Percentiles rank a stretch among this genome's conserved stretches.
These are phyloP conservation scores for Amphicarpaea edgeworthii DNA, from an alignment of 306 rosid genomes.

Conservation along the genomic window DNA sequence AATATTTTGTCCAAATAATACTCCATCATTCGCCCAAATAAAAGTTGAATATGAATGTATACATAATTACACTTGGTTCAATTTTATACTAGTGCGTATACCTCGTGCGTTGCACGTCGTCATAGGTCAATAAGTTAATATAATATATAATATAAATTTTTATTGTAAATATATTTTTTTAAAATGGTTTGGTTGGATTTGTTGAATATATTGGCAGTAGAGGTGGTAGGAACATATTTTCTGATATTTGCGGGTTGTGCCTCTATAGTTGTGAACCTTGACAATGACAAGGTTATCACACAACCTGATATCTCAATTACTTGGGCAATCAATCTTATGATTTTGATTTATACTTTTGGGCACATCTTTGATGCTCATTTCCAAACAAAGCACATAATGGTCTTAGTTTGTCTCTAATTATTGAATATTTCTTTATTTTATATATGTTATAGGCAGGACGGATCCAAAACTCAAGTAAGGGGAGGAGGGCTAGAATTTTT, in stretches of 20 bases:
- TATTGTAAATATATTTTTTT: too few relatives aligned
- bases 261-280: constrained; percentile 69
- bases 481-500: too few relatives aligned
- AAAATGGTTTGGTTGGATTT: neutral
- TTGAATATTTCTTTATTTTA: neutral
- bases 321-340: constrained; percentile 83
- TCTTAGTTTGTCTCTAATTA: neutral
- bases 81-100: too few relatives aligned
- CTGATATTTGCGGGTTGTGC: constrained; percentile 83
- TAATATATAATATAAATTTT: too few relatives aligned
- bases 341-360: constrained; percentile 72
- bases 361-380: constrained; percentile 84
- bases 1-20: too few relatives aligned
- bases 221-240: constrained; percentile 76
- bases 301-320: constrained; percentile 64
- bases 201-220: constrained; percentile 60
- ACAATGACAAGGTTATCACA: constrained; percentile 53
- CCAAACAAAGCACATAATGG: neutral
- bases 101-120: too few relatives aligned
- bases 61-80: too few relatives aligned
- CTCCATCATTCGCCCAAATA: too few relatives aligned
- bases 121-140: too few relatives aligned
- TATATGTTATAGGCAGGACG: constrained; percentile 38
- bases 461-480: too few relatives aligned
- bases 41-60: too few relatives aligned